Conservation (phyloP, 495 filamentous ascomycete species). For the Bombardia bombarda region DNA sequence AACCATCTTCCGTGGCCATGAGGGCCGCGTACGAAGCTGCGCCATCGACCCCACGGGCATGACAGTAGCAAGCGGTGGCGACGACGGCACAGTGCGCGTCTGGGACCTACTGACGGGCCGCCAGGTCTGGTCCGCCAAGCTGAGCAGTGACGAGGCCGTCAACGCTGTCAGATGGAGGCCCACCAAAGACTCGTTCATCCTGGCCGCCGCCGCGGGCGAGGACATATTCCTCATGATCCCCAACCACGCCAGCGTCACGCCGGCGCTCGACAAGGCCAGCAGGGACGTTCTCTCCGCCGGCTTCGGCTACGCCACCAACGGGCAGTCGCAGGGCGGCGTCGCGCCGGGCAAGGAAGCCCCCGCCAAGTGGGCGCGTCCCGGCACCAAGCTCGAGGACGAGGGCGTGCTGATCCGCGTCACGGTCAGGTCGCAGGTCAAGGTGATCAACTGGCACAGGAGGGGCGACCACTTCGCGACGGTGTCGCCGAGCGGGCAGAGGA, state of each 20-base stretch:
- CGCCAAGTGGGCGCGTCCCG: slow-evolving; percentile 76
- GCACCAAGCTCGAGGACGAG: slow-evolving; percentile 59
- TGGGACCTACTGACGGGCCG: slow-evolving; percentile 86
- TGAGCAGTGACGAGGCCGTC: slow-evolving; percentile 75
- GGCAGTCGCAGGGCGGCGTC: slow-evolving; percentile 40
- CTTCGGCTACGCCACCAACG: slow-evolving; percentile 79
- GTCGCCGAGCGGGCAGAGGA: slow-evolving; percentile 65
- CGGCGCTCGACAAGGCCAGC: slow-evolving; percentile 55
- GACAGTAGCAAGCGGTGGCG: slow-evolving; percentile 70
- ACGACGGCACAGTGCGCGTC: slow-evolving; percentile 85
- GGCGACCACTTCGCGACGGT: slow-evolving; percentile 94
- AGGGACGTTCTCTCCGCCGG: slow-evolving; percentile 73
- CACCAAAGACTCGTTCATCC: slow-evolving; percentile 66
- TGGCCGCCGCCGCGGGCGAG: slow-evolving; percentile 78
- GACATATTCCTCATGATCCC: slow-evolving; percentile 79
- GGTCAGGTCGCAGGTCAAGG: slow-evolving; percentile 76
- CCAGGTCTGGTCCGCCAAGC: slow-evolving; percentile 74
- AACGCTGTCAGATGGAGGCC: slow-evolving; percentile 88
- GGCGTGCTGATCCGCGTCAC: slow-evolving; percentile 72
- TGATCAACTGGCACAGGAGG: slow-evolving; percentile 88
- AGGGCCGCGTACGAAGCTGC: slow-evolving; percentile 78
- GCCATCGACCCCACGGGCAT: slow-evolving; percentile 41
- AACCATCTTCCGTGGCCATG: slow-evolving; percentile 78
- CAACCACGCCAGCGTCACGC: slow-evolving; percentile 22
- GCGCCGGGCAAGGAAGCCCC: slow-evolving; percentile 66